Conservation (phyloP, 2,329 filamentous ascomycete genomes). For the Pseudogymnoascus sp. region DNA sequence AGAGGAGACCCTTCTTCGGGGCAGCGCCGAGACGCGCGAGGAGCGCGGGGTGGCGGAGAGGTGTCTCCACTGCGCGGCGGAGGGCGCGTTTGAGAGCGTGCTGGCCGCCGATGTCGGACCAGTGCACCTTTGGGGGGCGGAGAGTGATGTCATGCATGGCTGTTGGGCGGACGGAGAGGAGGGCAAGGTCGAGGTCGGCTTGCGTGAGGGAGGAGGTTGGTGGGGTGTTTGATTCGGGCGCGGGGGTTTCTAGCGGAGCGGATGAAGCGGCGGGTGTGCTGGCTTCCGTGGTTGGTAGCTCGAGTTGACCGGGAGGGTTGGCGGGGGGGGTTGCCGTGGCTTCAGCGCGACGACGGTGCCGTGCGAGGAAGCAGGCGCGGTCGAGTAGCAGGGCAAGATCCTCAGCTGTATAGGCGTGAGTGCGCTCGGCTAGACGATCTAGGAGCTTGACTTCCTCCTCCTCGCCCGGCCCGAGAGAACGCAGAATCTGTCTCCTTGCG, state of each 20-base stretch:
- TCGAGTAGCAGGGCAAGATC: constrained; percentile 63
- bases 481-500: constrained; percentile 66
- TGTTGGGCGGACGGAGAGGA: constrained; percentile 64
- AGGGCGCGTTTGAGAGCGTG: constrained; percentile 60
- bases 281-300: not conserved
- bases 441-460: constrained; percentile 39
- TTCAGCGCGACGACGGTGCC: constrained; percentile 17
- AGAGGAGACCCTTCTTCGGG: constrained; percentile 71
- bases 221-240: not conserved
- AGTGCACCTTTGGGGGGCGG: constrained; percentile 76
- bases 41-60: constrained; percentile 36
- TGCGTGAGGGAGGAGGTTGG: constrained; percentile 18
- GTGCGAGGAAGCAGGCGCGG: constrained; percentile 36
- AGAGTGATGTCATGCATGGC: constrained; percentile 86
- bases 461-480: constrained; percentile 37
- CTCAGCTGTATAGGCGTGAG: constrained; percentile 77
- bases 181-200: constrained; percentile 55
- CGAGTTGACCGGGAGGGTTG: constrained; percentile 16
- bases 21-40: constrained; percentile 43
- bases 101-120: constrained; percentile 83
- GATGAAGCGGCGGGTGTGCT: constrained; percentile 4
- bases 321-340: not conserved
- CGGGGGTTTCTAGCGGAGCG: not conserved
- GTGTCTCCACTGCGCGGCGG: constrained; percentile 33
- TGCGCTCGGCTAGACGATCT: constrained; percentile 57